A percentile compares a stretch with the other conserved stretches of the same genome.
Evolutionary conservation across 2,329 filamentous ascomycete species (phyloP).

Genomic region (Ceratocystis huliohia): DNA sequence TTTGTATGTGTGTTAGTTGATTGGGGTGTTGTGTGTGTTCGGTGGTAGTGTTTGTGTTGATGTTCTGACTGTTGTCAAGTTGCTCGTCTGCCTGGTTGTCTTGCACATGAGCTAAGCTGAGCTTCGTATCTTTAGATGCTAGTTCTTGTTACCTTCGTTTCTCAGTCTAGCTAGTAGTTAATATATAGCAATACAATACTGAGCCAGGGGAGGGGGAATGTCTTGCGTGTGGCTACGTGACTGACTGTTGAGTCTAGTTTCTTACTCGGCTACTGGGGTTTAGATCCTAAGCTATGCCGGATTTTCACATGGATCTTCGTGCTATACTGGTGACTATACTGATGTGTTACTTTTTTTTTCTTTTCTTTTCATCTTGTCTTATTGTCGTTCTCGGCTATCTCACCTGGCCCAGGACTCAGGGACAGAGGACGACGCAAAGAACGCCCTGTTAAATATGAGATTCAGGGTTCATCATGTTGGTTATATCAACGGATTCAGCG

Average conservation of each 20-base stretch:
- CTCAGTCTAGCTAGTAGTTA: neutral
- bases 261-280: neutral
- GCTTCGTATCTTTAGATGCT: neutral
- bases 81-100: neutral
- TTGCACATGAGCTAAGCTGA: neutral
- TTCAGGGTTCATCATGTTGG: neutral
- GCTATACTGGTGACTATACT: neutral
- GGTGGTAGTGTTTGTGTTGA: no score
- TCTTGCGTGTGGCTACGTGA: neutral
- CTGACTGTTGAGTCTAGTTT: neutral
- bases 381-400: constrained; percentile 4
- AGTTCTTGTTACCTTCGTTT: neutral
- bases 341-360: neutral
- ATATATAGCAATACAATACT: neutral
- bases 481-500: neutral
- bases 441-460: neutral
- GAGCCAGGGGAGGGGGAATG: neutral
- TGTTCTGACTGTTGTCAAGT: no score
- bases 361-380: neutral
- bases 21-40: no score
- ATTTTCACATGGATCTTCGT: constrained; percentile 1
- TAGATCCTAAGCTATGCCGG: constrained; percentile 8
- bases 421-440: neutral
- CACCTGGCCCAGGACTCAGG: neutral
- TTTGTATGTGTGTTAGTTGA: no score